Percentiles rank a stretch among this genome's conserved stretches.
These are phyloP conservation scores for Hymenoscyphus fraxineus DNA, from an alignment of 2,329 filamentous ascomycete genomes.

Conservation along the genomic window DNA sequence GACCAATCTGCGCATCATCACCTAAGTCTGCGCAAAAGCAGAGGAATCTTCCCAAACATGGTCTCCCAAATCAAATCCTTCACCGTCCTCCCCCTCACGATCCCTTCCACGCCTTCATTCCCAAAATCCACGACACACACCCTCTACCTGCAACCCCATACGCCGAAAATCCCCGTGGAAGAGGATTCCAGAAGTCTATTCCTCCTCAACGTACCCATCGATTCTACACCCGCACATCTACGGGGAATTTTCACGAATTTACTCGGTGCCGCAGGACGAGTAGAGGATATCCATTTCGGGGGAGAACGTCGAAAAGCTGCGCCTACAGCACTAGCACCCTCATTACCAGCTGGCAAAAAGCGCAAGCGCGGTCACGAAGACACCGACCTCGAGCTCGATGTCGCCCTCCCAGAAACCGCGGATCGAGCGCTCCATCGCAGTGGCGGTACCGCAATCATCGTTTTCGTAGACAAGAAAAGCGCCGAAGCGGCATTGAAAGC, in stretches of 20 bases:
- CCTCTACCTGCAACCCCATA: conserved; percentile 80
- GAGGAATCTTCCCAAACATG: not conserved
- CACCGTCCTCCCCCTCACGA: conserved; percentile 30
- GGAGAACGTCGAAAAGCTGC: conserved; percentile 44
- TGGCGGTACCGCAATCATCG: conserved; percentile 74
- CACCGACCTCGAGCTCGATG: conserved; percentile 45
- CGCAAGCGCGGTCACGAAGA: conserved; percentile 50
- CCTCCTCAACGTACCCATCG: conserved; percentile 82
- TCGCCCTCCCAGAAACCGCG: conserved; percentile 66
- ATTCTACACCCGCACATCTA: conserved; percentile 75
- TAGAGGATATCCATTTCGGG: conserved; percentile 76
- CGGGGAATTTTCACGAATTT: conserved; percentile 70
- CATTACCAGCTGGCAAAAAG: conserved; percentile 21
- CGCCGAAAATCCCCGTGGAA: conserved; percentile 70
- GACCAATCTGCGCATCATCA: conserved; percentile 6
- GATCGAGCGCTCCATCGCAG: conserved; percentile 65
- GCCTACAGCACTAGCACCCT: conserved; percentile 2
- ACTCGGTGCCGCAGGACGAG: conserved; percentile 71
- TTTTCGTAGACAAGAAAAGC: conserved; percentile 79
- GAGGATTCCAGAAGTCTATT: conserved; percentile 80
- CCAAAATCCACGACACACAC: conserved; percentile 66
- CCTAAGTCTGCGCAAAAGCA: not conserved
- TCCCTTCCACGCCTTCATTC: conserved; percentile 52
- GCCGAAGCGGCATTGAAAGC: conserved; percentile 75
- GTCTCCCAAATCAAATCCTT: conserved; percentile 31